Conservation (phyloP, 2,329 filamentous ascomycete genomes). For the Sclerotiophoma versabilis region DNA sequence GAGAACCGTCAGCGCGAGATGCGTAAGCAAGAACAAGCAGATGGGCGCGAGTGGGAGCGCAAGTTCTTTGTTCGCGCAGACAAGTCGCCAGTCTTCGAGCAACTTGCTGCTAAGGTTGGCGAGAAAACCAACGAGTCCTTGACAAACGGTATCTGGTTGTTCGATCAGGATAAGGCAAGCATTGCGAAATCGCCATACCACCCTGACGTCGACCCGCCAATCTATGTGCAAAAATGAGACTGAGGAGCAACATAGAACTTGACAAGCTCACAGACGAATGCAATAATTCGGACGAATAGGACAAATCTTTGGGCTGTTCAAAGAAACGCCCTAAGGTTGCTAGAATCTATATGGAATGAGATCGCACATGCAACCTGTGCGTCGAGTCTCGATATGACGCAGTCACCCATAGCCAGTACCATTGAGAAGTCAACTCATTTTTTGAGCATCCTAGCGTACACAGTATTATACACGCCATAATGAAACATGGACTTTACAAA, state of each 20-base stretch:
- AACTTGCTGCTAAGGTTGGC: conserved; percentile 54
- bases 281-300: conserved; percentile 3
- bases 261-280: background rate
- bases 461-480: conserved; percentile 8
- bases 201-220: conserved; percentile 36
- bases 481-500: conserved; percentile 2
- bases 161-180: conserved; percentile 62
- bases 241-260: background rate
- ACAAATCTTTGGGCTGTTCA: background rate
- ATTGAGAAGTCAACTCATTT: background rate
- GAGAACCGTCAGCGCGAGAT: conserved; percentile 85
- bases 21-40: conserved; percentile 76
- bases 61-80: conserved; percentile 73
- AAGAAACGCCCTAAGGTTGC: conserved; percentile 7
- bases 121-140: conserved; percentile 66
- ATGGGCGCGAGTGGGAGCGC: conserved; percentile 79
- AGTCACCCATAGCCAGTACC: background rate
- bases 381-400: background rate
- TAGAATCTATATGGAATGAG: background rate
- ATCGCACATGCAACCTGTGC: background rate
- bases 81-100: conserved; percentile 55
- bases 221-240: conserved; percentile 29
- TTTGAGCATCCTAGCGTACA: conserved; percentile 9
- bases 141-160: conserved; percentile 75
- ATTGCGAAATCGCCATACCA: conserved; percentile 39